phyloP scores from a whole-genome alignment of 2,329 filamentous ascomycete genomes.

The Didymella pomorum region DNA sequence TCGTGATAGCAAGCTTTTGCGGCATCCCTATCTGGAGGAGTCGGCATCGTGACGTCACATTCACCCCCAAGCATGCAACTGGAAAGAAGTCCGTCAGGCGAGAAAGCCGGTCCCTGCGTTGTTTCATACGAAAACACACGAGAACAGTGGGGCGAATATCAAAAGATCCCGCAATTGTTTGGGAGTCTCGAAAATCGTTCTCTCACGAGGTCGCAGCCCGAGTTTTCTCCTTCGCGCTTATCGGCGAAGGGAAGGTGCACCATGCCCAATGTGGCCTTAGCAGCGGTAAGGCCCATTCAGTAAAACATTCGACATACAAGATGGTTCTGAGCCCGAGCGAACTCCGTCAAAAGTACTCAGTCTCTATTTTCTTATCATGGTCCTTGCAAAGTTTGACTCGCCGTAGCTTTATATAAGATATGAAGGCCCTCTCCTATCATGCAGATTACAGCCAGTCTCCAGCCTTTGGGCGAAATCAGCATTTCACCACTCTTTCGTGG shows the following conservation, averaged over 20 bases:
- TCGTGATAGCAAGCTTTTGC: background rate
- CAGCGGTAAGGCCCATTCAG: conserved; percentile 3
- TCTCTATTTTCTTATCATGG: conserved; percentile 8
- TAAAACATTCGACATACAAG: conserved; percentile 11
- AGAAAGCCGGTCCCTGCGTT: conserved; percentile 10
- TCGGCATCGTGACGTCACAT: conserved; percentile 16
- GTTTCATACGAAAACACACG: conserved; percentile 10
- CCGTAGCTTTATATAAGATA: conserved; percentile 15
- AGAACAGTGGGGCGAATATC: conserved; percentile 17
- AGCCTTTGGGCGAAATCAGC: conserved; percentile 5
- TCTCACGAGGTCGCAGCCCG: conserved; percentile 7
- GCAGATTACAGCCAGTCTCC: conserved; percentile 9
- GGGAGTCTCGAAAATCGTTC: conserved; percentile 11
- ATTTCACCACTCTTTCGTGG: conserved; percentile 7
- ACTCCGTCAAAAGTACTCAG: conserved; percentile 18
- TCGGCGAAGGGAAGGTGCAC: background rate
- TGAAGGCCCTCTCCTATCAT: conserved; percentile 3
- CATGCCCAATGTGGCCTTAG: conserved; percentile 1
- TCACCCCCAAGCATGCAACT: background rate
- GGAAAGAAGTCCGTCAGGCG: conserved; percentile 15
- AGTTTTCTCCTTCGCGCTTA: conserved; percentile 4
- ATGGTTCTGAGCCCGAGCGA: conserved; percentile 22
- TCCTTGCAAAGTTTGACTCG: conserved; percentile 14
- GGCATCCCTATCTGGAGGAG: background rate
- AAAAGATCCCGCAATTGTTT: conserved; percentile 12